Evolutionary conservation across 2,329 filamentous ascomycete species (phyloP).

Genomic region (Apiospora hydei): DNA sequence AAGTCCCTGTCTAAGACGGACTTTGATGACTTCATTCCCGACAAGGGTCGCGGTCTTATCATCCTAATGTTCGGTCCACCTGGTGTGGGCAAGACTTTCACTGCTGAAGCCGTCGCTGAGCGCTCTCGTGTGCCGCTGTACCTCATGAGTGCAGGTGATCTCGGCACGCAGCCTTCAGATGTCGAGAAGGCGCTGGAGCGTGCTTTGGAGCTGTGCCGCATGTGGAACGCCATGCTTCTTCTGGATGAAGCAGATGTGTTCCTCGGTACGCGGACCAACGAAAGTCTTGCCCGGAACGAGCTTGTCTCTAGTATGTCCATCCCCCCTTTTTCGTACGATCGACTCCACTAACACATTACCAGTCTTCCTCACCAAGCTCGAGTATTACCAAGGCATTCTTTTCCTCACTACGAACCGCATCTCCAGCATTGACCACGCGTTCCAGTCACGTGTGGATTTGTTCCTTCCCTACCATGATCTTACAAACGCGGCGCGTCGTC

Average conservation of each 20-base stretch:
- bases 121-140: constrained; percentile 43
- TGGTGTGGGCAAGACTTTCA: constrained; percentile 50
- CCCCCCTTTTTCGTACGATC: constrained; percentile 46
- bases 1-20: constrained; percentile 33
- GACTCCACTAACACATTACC: constrained; percentile 47
- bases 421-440: constrained; percentile 35
- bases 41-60: constrained; percentile 48
- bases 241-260: constrained; percentile 43
- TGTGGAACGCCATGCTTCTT: constrained; percentile 47
- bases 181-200: constrained; percentile 35
- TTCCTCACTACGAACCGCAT: constrained; percentile 37
- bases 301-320: constrained; percentile 33
- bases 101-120: constrained; percentile 48
- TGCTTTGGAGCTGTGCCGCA: constrained; percentile 49
- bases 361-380: constrained; percentile 32
- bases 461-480: constrained; percentile 35
- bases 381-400: constrained; percentile 34
- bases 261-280: constrained; percentile 42
- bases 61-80: constrained; percentile 53
- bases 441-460: constrained; percentile 36
- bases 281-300: constrained; percentile 31
- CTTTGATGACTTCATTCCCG: constrained; percentile 31
- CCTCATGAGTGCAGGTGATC: constrained; percentile 40
- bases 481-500: constrained; percentile 29
- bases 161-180: constrained; percentile 36